Evolutionary conservation across 345 rosid genomes (phyloP).

Genomic region (Eucalyptus cloeziana): DNA sequence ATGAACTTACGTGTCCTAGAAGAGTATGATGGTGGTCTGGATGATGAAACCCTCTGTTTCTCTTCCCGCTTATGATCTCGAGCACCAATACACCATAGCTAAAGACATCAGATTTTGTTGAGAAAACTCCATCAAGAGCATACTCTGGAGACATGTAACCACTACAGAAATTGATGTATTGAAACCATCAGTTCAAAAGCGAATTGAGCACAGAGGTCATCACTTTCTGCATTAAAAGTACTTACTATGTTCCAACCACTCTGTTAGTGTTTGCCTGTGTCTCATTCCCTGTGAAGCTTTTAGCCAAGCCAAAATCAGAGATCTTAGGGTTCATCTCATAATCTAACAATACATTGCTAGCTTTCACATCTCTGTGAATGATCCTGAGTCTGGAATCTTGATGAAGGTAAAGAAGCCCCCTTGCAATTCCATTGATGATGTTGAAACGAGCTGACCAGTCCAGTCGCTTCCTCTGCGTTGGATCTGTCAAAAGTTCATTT

Average conservation of each 20-base stretch:
- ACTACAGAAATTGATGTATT: neutral
- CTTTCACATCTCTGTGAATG: constrained; percentile 16
- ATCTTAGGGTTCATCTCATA: constrained; percentile 12
- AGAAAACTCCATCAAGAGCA: constrained; percentile 22
- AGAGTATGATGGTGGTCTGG: constrained; percentile 14
- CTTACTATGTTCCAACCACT: constrained; percentile 20
- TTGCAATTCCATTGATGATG: constrained; percentile 10
- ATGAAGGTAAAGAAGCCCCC: constrained; percentile 16
- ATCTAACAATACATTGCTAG: constrained; percentile 13
- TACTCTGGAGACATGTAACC: constrained; percentile 47
- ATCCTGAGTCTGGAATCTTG: constrained; percentile 14
- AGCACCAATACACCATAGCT: constrained; percentile 25
- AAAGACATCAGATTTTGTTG: constrained; percentile 21
- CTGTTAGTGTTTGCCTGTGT: neutral
- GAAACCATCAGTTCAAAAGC: neutral
- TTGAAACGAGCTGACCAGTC: constrained; percentile 6
- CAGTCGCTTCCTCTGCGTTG: neutral
- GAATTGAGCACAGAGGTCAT: neutral
- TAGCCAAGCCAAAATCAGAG: constrained; percentile 14
- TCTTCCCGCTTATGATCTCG: constrained; percentile 16
- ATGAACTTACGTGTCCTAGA: constrained; percentile 13
- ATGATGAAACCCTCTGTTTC: constrained; percentile 15
- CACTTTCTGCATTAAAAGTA: neutral
- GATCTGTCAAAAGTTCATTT: constrained; percentile 2
- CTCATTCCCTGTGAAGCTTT: constrained; percentile 7